These are phyloP conservation scores for Pythium rhizo-oryzae DNA, from an alignment of 352 stramenopile genomes.

Conservation along the genomic window DNA sequence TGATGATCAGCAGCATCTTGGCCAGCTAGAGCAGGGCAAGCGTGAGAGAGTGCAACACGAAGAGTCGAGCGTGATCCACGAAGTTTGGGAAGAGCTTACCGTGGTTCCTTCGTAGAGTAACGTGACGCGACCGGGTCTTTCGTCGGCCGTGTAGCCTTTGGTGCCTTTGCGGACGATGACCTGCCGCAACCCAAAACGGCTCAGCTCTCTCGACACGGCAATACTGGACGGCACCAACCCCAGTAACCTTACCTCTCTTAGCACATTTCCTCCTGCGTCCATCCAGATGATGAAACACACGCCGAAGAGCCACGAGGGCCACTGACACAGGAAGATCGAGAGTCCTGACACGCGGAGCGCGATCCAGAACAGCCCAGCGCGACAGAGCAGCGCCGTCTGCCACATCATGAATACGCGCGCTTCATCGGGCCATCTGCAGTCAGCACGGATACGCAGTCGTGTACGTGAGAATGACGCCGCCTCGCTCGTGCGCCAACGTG, in stretches of 20 bases:
- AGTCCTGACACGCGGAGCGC: conserved; percentile 59
- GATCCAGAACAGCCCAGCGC: conserved; percentile 70
- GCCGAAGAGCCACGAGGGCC: conserved; percentile 71
- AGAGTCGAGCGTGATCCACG: no score
- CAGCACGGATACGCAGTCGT: no score
- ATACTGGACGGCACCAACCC: no score
- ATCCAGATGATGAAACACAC: conserved; percentile 80
- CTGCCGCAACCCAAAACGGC: no score
- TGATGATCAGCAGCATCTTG: conserved; percentile 69
- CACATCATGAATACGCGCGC: conserved; percentile 68
- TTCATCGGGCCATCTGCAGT: conserved; percentile 76
- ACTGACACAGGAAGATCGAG: conserved; percentile 63
- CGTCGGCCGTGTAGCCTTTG: conserved; percentile 62
- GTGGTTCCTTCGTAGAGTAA: conserved; percentile 73
- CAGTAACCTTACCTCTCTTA: conserved; percentile 58
- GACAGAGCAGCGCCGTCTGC: conserved; percentile 71
- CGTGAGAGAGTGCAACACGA: not conserved
- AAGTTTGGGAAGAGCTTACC: no score
- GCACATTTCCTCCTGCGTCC: conserved; percentile 60
- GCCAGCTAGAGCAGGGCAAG: conserved; percentile 34
- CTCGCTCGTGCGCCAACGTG: no score
- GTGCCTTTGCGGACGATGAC: conserved; percentile 66
- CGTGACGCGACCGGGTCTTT: conserved; percentile 59
- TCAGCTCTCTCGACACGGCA: no score
- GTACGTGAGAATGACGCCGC: no score